Evolutionary conservation across 352 stramenopile genomes (phyloP), one percentile per base, ranked within the genome.

Genomic region (Saprolegnia parasitica): DNA sequence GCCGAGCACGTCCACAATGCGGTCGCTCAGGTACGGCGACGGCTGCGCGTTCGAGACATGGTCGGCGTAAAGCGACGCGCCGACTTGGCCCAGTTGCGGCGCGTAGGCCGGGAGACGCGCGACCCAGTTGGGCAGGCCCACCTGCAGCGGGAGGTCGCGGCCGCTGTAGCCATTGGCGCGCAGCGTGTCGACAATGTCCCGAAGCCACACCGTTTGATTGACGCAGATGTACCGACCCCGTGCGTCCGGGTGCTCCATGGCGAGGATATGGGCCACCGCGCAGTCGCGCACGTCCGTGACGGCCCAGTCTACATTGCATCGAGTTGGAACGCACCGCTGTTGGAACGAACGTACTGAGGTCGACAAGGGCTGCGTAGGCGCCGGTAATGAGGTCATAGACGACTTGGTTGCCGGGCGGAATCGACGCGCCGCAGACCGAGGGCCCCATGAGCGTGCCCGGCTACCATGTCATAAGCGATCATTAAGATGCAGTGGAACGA

Each of bases 1-100:
- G 64, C 91, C 89, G 61, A 95, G 76, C 23, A 90, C 79, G 46
- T 95, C 87, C 42, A 89, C 77, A 18, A 93, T 67, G 63, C 92
- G 92, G 65, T 95, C 87, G 62, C 81, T 90, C 56, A 93, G 61
- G 68, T 95, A 95, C 1, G 87, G 87, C 35, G 86, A 95, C 13
- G 81, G 70, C 23, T 86, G 82, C 54, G 77, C 68, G 35, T 73
- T 79, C 23, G 74, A 78, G 18, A 81, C 81, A 49, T 92, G 82
- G 23, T 68, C 56, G 26, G 55, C 66, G 40, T 72, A 72, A 1
- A 67, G 39, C 49, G 60, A 46, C 2, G 24, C 54, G 26, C 66
- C 60, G 23, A 72, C 66, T 67, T 72, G 66, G 15, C 66, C 66
- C 16, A 72, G 32, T 23, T 72, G 66, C 24, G 16, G 18, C 35